Base-by-base conservation (phyloP, 768 basidiomycete species). In the Mycena belliarum region DNA sequence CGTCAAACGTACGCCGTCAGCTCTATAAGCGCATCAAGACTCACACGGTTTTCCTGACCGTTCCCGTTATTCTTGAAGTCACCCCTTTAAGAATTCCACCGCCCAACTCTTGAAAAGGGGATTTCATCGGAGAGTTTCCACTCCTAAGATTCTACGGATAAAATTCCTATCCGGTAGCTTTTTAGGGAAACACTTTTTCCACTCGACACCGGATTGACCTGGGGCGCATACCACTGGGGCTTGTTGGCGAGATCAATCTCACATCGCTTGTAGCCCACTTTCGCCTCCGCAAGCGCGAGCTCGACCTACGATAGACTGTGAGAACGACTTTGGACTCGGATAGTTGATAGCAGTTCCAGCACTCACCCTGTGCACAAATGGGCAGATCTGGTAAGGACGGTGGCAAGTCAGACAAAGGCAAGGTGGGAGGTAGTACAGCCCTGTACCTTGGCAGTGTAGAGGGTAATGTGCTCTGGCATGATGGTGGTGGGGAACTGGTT, bases 151-250 rank as follows among this genome's bases (percentile, higher is more conserved):
- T n/a, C n/a, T n/a, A n/a, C n/a, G n/a, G n/a, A n/a, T n/a, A n/a
- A n/a, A n/a, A n/a, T n/a, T n/a, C n/a, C n/a, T n/a, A n/a, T n/a
- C n/a, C n/a, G n/a, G n/a, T n/a, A n/a, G n/a, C n/a, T n/a, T n/a
- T n/a, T n/a, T n/a, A n/a, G n/a, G n/a, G n/a, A n/a, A n/a, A n/a
- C n/a, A n/a, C n/a, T n/a, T n/a, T n/a, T n/a, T n/a, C n/a, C n/a
- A n/a, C n/a, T n/a, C n/a, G n/a, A n/a, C 0, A 80, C 85, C 1
- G 82, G 83, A 70, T 89, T 89, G 37, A 89, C 80, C 57, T 83
- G 78, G 0, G 80, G 77, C 0, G 81, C 81, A 65, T 86, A 88
- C 87, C 86, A 88, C 48, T 79, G 82, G 1, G 87, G 87, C 72
- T 89, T 89, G 73, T 85, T 84, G 61, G 55, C 47, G 14, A 89